Evolutionary conservation across 805 yeast genomes (phyloP), one percentile per base, ranked within the genome.

Genomic region (Barnettozyma sucrosica): DNA sequence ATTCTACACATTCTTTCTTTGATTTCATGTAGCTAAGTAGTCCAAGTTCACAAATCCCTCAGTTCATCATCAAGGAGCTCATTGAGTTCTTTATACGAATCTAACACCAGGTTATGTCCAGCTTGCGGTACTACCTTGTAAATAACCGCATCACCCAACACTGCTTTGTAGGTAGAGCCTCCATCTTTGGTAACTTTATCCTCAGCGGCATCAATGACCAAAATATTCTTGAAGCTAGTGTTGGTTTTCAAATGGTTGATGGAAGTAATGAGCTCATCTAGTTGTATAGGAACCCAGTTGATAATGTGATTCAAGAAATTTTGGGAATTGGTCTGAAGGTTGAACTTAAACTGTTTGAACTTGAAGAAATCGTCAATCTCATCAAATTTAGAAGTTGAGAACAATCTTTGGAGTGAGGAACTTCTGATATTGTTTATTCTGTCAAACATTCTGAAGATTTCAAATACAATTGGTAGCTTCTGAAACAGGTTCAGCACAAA

Each of bases 281-380:
- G 37, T 5, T 46, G 36, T 4, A 57, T 18, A 8, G 56, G 57
- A 2, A 30, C 34, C 62, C 62, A 57, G 16, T 45, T 33, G 3
- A 50, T 32, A 3, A 53, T 47, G 46, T 59, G 61, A 10, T 53
- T 55, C 13, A 59, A 16, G 18, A 59, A 55, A 32, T 51, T 53
- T 2, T 36, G 37, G 1, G 62, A 54, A 19, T 54, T 51, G 8
- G 61, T 56, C 3, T 52, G 51, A 23, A 59, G 16, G 43, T 61
- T 61, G 46, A 53, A 59, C 46, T 53, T 59, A 47, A 59, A 58
- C 44, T 61, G 64, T 38, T 59, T 59, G 26, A 61, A 52, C 44
- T 53, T 59, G 34, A 43, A 36, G 40, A 41, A 59, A 26, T 51
- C 54, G 21, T 51, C 45, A 9, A 51, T 34, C 3, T 46, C 39